Evolutionary conservation across 352 stramenopile genomes (phyloP), one percentile per base, ranked within the genome.

Genomic region (Elongisporangium anandrum): DNA sequence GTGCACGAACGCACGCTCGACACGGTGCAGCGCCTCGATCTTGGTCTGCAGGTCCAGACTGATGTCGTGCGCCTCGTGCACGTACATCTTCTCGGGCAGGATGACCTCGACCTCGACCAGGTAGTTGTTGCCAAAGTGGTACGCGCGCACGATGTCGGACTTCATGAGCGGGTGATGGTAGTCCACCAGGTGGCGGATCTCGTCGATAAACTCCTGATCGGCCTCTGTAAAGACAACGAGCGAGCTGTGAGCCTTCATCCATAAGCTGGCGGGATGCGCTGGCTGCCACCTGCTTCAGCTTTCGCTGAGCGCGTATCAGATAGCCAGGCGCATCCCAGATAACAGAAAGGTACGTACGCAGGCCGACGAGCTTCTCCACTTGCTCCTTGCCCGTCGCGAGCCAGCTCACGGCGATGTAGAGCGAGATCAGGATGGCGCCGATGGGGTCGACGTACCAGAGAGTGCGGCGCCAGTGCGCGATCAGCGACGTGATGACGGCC

Each of bases 51-150:
- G 80, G 58, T 95, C 95, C 59, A 99, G 88, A 52, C 94, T 97
- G 59, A 99, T 96, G 71, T 99, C 96, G 76, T 99, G 96, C 38
- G 87, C 90, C 50, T 98, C 92, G 56, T 87, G 85, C 13, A 99
- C 79, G 20, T 87, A 85, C 69, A 98, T 99, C 21, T 88, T 77
- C 54, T 90, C 77, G 2, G 95, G 94, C 51, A 92, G 54, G 50
- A 94, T 87, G 16, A 94, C 82, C 64, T 94, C 85, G 56, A 94
- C 68, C 60, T 94, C 85, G 21, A 94, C 85, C 22, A 98, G 74
- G 65, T 98, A 99, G 67, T 98, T 97, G 64, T 95, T 96, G 59
- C 96, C 96, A 69, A 98, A 99, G 66, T 99, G 94, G 70, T 99
- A 99, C 7, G 90, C 90, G 21, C 90, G 85, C 22, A 96, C 77